A percentile compares a stretch with the other conserved stretches of the same genome.
phyloP scores from a whole-genome alignment of 495 filamentous ascomycete species.

The Penicillium atrosanguineum region DNA sequence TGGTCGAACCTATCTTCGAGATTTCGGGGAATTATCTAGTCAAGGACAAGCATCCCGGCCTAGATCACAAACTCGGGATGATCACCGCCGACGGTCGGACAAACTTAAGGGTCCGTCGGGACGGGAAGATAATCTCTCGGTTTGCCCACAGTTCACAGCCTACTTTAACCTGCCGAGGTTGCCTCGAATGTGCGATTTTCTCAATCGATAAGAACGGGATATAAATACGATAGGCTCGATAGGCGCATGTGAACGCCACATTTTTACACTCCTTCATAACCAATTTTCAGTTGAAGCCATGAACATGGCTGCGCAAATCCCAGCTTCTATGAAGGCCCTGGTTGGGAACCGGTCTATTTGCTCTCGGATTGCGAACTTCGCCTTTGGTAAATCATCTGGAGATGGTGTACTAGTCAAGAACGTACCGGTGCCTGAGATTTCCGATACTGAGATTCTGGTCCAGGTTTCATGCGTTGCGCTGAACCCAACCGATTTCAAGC shows the following conservation, averaged over 20 bases:
- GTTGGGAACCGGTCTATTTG: slow-evolving; percentile 4
- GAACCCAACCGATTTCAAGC: slow-evolving; percentile 58
- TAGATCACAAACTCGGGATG: neutral
- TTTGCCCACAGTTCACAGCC: neutral
- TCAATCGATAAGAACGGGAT: neutral
- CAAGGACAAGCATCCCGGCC: neutral
- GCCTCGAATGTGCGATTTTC: slow-evolving; percentile 6
- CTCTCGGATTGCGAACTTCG: slow-evolving; percentile 7
- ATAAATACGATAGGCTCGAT: neutral
- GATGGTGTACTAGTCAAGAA: slow-evolving; percentile 8
- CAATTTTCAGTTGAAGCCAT: neutral
- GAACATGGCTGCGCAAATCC: slow-evolving; percentile 6
- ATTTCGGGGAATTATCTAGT: neutral
- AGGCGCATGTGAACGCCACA: neutral
- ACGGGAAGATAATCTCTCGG: slow-evolving; percentile 1
- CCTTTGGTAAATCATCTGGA: neutral
- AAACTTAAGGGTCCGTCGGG: slow-evolving; percentile 6
- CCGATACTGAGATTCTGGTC: slow-evolving; percentile 42
- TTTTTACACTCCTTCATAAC: neutral
- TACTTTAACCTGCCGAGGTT: slow-evolving; percentile 5
- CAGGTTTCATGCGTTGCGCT: slow-evolving; percentile 38
- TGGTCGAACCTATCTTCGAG: neutral
- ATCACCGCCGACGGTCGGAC: neutral
- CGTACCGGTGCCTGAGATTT: slow-evolving; percentile 4
- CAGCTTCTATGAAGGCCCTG: slow-evolving; percentile 8